Conservation (phyloP, 768 basidiomycete species). For the Ephemerocybe angulata region DNA sequence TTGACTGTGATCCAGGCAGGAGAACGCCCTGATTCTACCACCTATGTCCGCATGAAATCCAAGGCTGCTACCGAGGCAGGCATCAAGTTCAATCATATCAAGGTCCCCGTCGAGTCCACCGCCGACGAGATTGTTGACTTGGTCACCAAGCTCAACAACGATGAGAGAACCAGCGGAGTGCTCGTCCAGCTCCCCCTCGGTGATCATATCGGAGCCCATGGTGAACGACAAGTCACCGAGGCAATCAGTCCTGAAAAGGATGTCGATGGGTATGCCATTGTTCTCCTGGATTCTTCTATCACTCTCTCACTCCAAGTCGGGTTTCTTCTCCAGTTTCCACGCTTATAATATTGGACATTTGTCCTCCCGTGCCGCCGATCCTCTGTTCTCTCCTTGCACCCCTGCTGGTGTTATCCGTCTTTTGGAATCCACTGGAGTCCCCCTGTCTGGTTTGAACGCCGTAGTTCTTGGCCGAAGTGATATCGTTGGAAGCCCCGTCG, state of each 20-base stretch:
- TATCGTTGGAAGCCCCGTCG: slow-evolving; percentile 95
- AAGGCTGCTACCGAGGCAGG: slow-evolving; percentile 95
- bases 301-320: neutral
- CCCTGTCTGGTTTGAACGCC: slow-evolving; percentile 72
- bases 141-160: slow-evolving; percentile 80
- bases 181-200: slow-evolving; percentile 95
- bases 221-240: slow-evolving; percentile 90
- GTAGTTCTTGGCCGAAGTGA: slow-evolving; percentile 97
- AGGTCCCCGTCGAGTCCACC: slow-evolving; percentile 60
- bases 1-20: slow-evolving; percentile 95
- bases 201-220: slow-evolving; percentile 73
- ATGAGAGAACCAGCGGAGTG: slow-evolving; percentile 80
- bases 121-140: slow-evolving; percentile 72
- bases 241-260: slow-evolving; percentile 93
- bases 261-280: slow-evolving; percentile 78
- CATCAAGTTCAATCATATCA: slow-evolving; percentile 80
- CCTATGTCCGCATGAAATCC: slow-evolving; percentile 96
- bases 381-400: slow-evolving; percentile 93
- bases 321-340: slow-evolving; percentile 68
- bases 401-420: slow-evolving; percentile 90
- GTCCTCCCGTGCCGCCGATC: slow-evolving; percentile 82
- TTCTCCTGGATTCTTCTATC: slow-evolving; percentile 5
- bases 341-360: slow-evolving; percentile 97
- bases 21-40: slow-evolving; percentile 81
- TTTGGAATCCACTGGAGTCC: slow-evolving; percentile 79